phyloP scores from a whole-genome alignment of 75 land plant species.

The Picea sitchensis region DNA sequence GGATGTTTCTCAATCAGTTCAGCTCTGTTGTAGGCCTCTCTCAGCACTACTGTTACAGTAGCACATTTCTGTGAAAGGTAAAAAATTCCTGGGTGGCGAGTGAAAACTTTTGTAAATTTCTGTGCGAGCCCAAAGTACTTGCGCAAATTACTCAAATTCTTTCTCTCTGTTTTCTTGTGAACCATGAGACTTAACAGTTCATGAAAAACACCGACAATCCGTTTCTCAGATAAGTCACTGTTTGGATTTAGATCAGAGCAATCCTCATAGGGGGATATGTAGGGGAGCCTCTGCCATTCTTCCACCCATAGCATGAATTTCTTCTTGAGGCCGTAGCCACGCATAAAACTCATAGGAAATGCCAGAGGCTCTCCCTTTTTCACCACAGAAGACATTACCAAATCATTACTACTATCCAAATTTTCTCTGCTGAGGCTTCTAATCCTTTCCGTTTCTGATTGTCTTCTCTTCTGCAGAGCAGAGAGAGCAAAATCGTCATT shows the following conservation, averaged over 20 bases:
- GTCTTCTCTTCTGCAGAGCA: slow-evolving; percentile 31
- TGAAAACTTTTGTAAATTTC: slow-evolving; percentile 62
- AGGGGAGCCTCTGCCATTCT: slow-evolving; percentile 69
- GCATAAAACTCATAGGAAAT: slow-evolving; percentile 52
- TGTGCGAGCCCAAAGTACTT: slow-evolving; percentile 45
- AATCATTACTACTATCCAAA: neutral
- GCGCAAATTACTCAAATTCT: slow-evolving; percentile 54
- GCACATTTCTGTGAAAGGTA: slow-evolving; percentile 59
- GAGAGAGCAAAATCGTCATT: slow-evolving; percentile 49
- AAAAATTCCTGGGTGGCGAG: slow-evolving; percentile 70
- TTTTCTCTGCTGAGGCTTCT: slow-evolving; percentile 1
- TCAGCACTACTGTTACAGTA: slow-evolving; percentile 58
- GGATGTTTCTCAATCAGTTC: slow-evolving; percentile 43
- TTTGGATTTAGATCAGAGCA: slow-evolving; percentile 55
- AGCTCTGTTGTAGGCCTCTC: slow-evolving; percentile 54
- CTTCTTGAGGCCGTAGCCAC: slow-evolving; percentile 60
- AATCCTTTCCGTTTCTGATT: neutral
- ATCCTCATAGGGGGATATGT: slow-evolving; percentile 57
- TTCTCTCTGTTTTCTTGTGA: slow-evolving; percentile 48
- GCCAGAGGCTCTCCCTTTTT: slow-evolving; percentile 15
- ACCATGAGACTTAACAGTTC: slow-evolving; percentile 66
- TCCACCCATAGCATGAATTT: slow-evolving; percentile 49
- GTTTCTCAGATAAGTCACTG: slow-evolving; percentile 62
- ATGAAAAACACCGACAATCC: slow-evolving; percentile 70
- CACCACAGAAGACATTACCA: neutral